Conservation (phyloP, 2,329 filamentous ascomycete species). For the Ambrosiella cleistominuta region DNA sequence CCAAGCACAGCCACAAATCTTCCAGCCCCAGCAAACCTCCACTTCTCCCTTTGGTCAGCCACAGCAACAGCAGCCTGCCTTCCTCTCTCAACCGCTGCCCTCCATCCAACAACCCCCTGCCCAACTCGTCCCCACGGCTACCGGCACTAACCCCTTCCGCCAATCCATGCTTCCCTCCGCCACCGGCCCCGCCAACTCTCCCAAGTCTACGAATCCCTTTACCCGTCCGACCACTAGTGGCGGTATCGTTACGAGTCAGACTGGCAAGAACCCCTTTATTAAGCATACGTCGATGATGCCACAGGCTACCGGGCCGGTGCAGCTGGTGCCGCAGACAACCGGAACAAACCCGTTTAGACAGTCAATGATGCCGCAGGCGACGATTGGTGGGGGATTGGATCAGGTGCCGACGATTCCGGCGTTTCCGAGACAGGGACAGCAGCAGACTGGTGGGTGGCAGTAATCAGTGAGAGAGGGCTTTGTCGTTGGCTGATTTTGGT, state of each 20-base stretch:
- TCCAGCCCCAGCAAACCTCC: conserved; percentile 17
- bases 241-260: conserved; percentile 29
- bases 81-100: conserved; percentile 16
- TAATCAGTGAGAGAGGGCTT: conserved; percentile 15
- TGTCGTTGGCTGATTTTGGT: background rate
- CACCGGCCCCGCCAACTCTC: conserved; percentile 33
- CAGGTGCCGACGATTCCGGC: conserved; percentile 63
- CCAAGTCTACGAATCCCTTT: conserved; percentile 74
- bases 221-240: conserved; percentile 32
- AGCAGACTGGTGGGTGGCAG: conserved; percentile 36
- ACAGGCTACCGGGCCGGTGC: conserved; percentile 27
- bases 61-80: conserved; percentile 18
- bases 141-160: conserved; percentile 73
- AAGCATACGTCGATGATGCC: conserved; percentile 24
- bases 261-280: conserved; percentile 42
- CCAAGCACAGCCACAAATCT: conserved; percentile 13
- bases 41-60: conserved; percentile 19
- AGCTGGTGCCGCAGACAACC: conserved; percentile 57
- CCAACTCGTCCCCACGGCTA: conserved; percentile 19
- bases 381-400: conserved; percentile 64
- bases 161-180: conserved; percentile 54
- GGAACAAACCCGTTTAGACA: conserved; percentile 94
- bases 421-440: conserved; percentile 55
- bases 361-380: conserved; percentile 73
- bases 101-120: conserved; percentile 20